Evolutionary conservation across 495 filamentous ascomycete species (phyloP).

Genomic region (Neurospora hispaniola): DNA sequence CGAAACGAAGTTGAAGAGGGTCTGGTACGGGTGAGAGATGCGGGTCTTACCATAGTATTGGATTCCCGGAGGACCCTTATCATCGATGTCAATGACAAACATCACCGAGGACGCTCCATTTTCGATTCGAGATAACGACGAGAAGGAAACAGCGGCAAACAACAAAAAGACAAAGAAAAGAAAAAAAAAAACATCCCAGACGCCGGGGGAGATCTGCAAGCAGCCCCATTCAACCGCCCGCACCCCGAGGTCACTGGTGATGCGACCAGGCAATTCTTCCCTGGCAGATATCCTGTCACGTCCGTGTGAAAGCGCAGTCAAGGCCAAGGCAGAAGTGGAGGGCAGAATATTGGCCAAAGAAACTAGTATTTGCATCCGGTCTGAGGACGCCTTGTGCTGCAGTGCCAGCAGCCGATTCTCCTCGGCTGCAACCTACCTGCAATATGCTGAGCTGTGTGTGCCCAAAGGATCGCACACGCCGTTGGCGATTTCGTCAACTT

Average conservation of each 20-base stretch:
- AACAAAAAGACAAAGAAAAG: background rate
- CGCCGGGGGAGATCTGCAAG: background rate
- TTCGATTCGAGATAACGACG: background rate
- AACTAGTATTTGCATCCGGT: background rate
- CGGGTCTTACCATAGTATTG: background rate
- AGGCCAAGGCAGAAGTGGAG: background rate
- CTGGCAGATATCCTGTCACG: background rate
- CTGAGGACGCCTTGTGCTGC: background rate
- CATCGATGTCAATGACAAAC: background rate
- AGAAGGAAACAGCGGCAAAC: background rate
- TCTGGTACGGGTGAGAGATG: background rate
- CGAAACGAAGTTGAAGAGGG: background rate
- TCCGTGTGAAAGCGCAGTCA: background rate
- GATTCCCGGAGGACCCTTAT: background rate
- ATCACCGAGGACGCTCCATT: background rate
- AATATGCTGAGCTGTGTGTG: background rate
- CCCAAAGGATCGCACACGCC: background rate
- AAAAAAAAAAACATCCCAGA: background rate
- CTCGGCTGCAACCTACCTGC: background rate
- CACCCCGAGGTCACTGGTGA: background rate
- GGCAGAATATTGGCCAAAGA: background rate
- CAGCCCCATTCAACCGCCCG: background rate
- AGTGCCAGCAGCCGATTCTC: background rate
- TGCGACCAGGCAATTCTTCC: background rate
- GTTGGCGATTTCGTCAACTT: background rate